phyloP scores from a whole-genome alignment of 805 yeast genomes.

The Soucietia sequanensis region DNA sequence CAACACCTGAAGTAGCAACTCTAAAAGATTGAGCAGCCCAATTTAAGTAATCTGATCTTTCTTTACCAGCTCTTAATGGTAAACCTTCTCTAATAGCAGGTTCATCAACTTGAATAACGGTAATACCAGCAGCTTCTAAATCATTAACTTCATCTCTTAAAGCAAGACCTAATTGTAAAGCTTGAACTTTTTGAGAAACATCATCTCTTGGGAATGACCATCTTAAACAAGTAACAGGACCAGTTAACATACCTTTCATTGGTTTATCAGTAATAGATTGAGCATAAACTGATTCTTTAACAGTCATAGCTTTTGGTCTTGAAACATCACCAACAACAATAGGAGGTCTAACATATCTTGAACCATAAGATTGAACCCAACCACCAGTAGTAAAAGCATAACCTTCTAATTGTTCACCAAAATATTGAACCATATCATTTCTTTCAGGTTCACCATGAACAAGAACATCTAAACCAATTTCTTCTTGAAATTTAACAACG shows the following conservation, averaged over 20 bases:
- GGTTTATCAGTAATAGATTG: conserved; percentile 95
- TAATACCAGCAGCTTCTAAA: conserved; percentile 97
- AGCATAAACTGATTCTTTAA: conserved; percentile 98
- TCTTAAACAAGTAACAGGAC: conserved; percentile 99
- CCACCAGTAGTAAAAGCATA: conserved; percentile 98
- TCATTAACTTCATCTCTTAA: conserved; percentile 98
- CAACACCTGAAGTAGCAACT: conserved; percentile 98
- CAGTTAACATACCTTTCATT: conserved; percentile 99
- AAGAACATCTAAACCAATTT: conserved; percentile 94
- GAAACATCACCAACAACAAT: conserved; percentile 98
- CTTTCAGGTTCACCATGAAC: conserved; percentile 99
- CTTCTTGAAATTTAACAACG: conserved; percentile 99
- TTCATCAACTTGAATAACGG: conserved; percentile 98
- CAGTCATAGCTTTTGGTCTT: conserved; percentile 98
- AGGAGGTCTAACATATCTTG: conserved; percentile 99
- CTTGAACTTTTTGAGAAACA: conserved; percentile 87
- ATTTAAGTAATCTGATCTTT: conserved; percentile 91
- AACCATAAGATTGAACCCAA: conserved; percentile 99
- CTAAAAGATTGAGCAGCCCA: conserved; percentile 99
- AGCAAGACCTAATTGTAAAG: conserved; percentile 95
- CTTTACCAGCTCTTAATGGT: conserved; percentile 97
- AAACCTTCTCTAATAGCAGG: conserved; percentile 99
- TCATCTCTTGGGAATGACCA: conserved; percentile 99
- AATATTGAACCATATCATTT: conserved; percentile 99
- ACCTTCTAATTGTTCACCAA: conserved; percentile 98